These are phyloP conservation scores for Sporobolomyces phaffii DNA, from an alignment of 768 basidiomycete species.

Conservation along the genomic window DNA sequence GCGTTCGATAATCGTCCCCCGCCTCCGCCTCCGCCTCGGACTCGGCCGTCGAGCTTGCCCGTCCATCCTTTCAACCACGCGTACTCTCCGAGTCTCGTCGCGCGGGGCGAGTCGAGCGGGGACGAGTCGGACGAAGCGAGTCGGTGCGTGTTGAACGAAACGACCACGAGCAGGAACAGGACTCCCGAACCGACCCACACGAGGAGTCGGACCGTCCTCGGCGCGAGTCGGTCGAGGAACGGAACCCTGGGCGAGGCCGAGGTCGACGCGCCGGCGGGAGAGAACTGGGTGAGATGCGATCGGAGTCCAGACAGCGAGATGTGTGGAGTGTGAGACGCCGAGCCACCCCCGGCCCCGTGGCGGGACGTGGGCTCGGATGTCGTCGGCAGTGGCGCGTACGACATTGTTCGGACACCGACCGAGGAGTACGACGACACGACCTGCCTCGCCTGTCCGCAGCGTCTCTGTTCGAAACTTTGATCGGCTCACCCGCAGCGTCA, in stretches of 20 bases:
- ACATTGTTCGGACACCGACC: neutral
- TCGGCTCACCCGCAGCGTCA: too few relatives aligned
- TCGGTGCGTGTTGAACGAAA: neutral
- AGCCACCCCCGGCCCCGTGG: neutral
- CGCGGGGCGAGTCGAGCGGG: neutral
- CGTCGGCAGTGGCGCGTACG: constrained; percentile 11
- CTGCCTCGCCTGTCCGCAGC: too few relatives aligned
- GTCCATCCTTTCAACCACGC: neutral
- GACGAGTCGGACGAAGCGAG: neutral
- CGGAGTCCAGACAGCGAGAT: neutral
- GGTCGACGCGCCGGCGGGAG: neutral
- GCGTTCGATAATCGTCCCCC: constrained; percentile 22
- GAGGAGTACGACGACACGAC: too few relatives aligned
- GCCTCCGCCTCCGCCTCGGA: neutral
- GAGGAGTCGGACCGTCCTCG: neutral
- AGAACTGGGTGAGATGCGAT: neutral
- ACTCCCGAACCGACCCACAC: neutral
- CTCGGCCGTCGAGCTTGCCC: neutral
- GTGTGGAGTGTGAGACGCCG: neutral
- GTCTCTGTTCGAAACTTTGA: too few relatives aligned
- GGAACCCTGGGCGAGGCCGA: neutral
- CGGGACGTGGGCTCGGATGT: neutral
- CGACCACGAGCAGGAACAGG: constrained; percentile 6
- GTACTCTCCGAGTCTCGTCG: neutral
- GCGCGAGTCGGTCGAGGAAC: constrained; percentile 6